Evolutionary conservation across 2,329 filamentous ascomycete genomes (phyloP).

Genomic region (Monilinia aucupariae): DNA sequence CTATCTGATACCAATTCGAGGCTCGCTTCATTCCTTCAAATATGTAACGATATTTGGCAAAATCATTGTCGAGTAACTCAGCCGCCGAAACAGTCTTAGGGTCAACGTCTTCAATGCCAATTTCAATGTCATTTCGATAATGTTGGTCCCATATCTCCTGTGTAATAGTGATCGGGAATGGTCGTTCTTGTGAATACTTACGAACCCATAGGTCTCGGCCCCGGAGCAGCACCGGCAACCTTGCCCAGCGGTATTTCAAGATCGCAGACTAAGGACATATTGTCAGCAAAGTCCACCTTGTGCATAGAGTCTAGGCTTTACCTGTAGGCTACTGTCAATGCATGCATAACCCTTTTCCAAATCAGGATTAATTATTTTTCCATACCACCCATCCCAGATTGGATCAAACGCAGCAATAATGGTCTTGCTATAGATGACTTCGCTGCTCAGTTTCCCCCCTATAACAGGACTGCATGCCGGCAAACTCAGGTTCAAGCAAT

Average conservation of each 20-base stretch:
- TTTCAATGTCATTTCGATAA: too few species aligned
- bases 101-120: background rate
- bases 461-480: slow-evolving; percentile 32
- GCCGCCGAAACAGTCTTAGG: background rate
- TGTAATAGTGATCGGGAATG: background rate
- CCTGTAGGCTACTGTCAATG: slow-evolving; percentile 11
- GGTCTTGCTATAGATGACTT: slow-evolving; percentile 26
- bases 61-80: background rate
- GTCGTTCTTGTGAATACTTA: slow-evolving; percentile 15
- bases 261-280: slow-evolving; percentile 23
- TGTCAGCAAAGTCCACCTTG: background rate
- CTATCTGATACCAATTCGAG: background rate
- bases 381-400: slow-evolving; percentile 26
- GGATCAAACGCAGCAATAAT: slow-evolving; percentile 29
- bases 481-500: slow-evolving; percentile 30
- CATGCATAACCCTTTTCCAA: background rate
- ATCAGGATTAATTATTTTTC: background rate
- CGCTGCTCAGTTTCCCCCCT: slow-evolving; percentile 31
- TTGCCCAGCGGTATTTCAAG: slow-evolving; percentile 32
- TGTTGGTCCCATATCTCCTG: background rate
- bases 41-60: slow-evolving; percentile 10
- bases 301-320: background rate
- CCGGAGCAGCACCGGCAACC: slow-evolving; percentile 24
- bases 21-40: background rate
- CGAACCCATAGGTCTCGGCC: slow-evolving; percentile 28